phyloP scores from a whole-genome alignment of 164 flowering plant genomes.

The Annona cherimola region DNA sequence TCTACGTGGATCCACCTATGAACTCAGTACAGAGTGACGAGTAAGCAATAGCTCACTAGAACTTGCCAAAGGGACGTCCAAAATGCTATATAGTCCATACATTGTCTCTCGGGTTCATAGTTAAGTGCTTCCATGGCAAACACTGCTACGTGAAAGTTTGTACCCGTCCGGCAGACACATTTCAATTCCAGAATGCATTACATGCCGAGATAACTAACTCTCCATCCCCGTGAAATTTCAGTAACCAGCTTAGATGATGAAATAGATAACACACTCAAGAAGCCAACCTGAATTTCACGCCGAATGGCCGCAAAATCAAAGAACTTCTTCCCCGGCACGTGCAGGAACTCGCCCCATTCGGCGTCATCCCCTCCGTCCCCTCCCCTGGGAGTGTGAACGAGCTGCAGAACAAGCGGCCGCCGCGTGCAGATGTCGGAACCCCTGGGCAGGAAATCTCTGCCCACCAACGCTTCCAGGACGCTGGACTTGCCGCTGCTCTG shows the following conservation, averaged over 20 bases:
- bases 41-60: no score
- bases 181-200: no score
- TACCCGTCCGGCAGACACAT: no score
- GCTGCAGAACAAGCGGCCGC: conserved; percentile 84
- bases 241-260: not conserved
- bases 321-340: conserved; percentile 62
- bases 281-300: conserved; percentile 71
- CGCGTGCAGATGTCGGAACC: conserved; percentile 90
- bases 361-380: conserved; percentile 50
- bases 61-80: no score
- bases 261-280: not conserved
- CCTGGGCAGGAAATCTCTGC: conserved; percentile 87
- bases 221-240: no score
- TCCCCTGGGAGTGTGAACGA: conserved; percentile 57
- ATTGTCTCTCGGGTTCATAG: no score
- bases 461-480: conserved; percentile 87
- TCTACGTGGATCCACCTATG: no score
- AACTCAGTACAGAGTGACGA: no score
- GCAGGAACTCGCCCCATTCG: conserved; percentile 92
- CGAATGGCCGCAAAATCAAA: conserved; percentile 72
- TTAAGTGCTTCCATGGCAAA: no score
- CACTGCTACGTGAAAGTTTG: no score
- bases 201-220: no score
- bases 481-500: conserved; percentile 97
- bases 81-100: no score